Base-by-base conservation (phyloP, 2,329 filamentous ascomycete genomes). In the Venturia carpophila region DNA sequence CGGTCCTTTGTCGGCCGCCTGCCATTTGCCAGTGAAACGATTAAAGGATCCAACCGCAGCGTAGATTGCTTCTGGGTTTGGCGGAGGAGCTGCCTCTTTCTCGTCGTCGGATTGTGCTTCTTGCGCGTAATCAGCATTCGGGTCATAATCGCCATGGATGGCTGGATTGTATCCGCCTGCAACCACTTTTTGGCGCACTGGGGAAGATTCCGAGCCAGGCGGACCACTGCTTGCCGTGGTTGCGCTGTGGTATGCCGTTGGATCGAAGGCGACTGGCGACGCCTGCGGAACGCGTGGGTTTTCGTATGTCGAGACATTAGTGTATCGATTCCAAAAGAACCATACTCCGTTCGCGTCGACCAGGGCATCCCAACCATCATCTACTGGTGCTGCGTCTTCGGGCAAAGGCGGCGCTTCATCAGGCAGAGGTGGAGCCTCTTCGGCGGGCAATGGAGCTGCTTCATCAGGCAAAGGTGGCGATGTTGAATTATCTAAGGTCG, bases 111-210 rank as follows among this genome's bases (percentile, higher is more conserved):
- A 74, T 68, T 83, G 64, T 3, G 73, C 72, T 66, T 71, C 70
- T 61, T 67, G 80, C 13, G 94, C 93, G 74, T 99, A 99, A 79
- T 92, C 90, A n/a, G 94, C 93, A 67, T 88, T 94, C 4, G 92
- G 92, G 72, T 99, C 94, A 79, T 97, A 99, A 78, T 92, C 89
- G 70, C 94, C 94, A 75, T 99, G 94, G 58, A 99, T 93, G 30
- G 91, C 90, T 1, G 94, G 94, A 73, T 97, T 96, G 79, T 99
- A 99, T 67, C 93, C 92, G 66, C 88, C 87, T 83, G 27, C 84
- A 78, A 64, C 77, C 69, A 69, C 73, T 73, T 67, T 34, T 19
- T 43, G 24, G 10, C 19, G 27, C 17, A 70, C 69, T 60, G 71
- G 67, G 42, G 73, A 39, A 71, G 71, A 64, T 17, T 58, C 52